Base-by-base conservation (phyloP, 2,329 filamentous ascomycete genomes). In the Torrubiellomyces zombiae region DNA sequence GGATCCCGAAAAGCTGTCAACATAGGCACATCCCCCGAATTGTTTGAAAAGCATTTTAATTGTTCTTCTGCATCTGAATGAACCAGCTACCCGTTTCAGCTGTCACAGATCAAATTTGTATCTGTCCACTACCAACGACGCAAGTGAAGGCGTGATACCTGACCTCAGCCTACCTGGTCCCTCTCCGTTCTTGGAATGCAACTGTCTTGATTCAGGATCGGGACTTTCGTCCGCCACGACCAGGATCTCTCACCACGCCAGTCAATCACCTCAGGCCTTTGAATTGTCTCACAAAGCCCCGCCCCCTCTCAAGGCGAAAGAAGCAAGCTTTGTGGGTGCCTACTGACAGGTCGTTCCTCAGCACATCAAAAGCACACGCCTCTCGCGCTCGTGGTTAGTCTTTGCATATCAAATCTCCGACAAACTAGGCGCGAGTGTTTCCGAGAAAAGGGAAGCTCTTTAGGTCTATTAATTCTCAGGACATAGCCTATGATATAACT, bases 331-430 rank as follows among this genome's bases (percentile, higher is more conserved):
- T 19, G 9, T 19, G 9, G 11, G 18, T 21, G 4, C 20, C 7
- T 9, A 43, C 38, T 44, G 39, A 47, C 42, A 38, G 37, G 35
- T 37, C 35, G n/a, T n/a, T 27, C 34, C 30, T 32, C 34, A 42
- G 36, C 34, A 45, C 36, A 38, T 34, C 37, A 48, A 40, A 43
- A 35, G 37, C 34, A 44, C 38, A 40, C 37, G 33, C 34, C 35
- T 42, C 30, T 31, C 39, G n/a, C n/a, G n/a, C n/a, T n/a, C n/a
- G n/a, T n/a, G 36, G 30, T 44, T 47, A 38, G 37, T 35, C 36
- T 43, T 37, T 44, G 34, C 28, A 32, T 39, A 49, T 44, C 49
- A 49, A 53, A 52, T 53, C 43, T 53, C 48, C 50, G 47, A 50
- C 30, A 27, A 38, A 48, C 31, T 21, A 38, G 36, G 30, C 38